phyloP scores from a whole-genome alignment of 106 monocot genomes.

The Dendrobium officinale region DNA sequence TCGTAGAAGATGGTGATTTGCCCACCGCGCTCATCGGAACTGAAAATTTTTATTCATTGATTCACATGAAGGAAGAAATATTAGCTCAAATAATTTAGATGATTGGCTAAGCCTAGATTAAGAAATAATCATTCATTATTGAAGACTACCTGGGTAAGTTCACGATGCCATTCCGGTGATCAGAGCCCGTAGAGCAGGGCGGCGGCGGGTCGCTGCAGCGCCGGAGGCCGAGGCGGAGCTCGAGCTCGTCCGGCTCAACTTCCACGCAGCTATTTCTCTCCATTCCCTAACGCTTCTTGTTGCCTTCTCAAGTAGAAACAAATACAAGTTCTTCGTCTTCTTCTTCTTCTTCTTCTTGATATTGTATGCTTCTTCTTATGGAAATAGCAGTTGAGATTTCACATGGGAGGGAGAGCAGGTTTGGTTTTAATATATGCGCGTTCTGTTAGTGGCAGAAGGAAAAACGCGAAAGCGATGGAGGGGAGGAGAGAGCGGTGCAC shows the following conservation, averaged over 20 bases:
- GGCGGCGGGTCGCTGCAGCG: not conserved
- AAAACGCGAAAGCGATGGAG: too few relatives aligned
- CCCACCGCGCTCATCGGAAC: not conserved
- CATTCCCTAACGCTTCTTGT: not conserved
- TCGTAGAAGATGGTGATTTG: constrained; percentile 20
- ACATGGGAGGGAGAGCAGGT: not conserved
- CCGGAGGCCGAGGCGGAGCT: not conserved
- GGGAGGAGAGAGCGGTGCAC: not conserved
- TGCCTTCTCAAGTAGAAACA: too few relatives aligned
- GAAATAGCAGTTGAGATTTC: too few relatives aligned
- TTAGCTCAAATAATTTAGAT: too few relatives aligned
- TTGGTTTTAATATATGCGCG: not conserved
- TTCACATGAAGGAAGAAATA: too few relatives aligned
- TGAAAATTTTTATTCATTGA: too few relatives aligned
- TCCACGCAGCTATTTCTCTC: not conserved
- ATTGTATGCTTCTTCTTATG: not conserved
- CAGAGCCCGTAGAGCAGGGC: not conserved
- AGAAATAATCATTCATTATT: too few relatives aligned
- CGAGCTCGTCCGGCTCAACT: not conserved
- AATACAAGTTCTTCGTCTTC: not conserved
- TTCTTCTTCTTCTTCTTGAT: not conserved
- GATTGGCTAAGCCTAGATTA: too few relatives aligned
- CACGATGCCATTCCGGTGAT: not conserved
- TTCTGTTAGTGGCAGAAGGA: too few relatives aligned
- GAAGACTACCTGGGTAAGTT: not conserved